These are phyloP conservation scores for Phytophthora boehmeriae DNA, from an alignment of 352 stramenopile species.

Conservation along the genomic window DNA sequence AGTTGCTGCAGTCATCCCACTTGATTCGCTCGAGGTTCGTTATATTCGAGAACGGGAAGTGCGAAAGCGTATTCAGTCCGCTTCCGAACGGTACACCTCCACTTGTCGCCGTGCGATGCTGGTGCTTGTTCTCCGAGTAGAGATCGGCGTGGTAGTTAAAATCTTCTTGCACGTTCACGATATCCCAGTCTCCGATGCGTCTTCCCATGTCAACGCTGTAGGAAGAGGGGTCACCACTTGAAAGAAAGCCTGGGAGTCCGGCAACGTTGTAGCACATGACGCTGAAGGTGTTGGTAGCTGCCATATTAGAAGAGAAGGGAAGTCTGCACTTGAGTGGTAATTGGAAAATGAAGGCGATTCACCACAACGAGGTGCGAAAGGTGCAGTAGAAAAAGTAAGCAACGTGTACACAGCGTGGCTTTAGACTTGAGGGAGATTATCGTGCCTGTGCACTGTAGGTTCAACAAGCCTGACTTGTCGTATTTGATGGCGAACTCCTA, in stretches of 20 bases:
- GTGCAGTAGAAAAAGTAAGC: no score
- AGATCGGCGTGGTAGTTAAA: slow-evolving; percentile 34
- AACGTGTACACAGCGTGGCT: no score
- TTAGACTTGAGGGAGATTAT: no score
- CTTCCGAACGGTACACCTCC: slow-evolving; percentile 38
- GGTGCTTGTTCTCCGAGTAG: slow-evolving; percentile 39
- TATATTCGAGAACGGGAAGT: slow-evolving; percentile 36
- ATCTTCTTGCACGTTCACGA: slow-evolving; percentile 40
- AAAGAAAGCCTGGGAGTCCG: background rate
- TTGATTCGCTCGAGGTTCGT: slow-evolving; percentile 40
- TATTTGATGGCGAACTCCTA: no score
- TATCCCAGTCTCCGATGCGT: slow-evolving; percentile 33
- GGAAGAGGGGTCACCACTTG: background rate
- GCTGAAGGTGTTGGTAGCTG: background rate
- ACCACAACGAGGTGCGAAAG: no score
- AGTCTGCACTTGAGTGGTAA: background rate
- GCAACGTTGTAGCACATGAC: no score
- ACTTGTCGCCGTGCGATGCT: slow-evolving; percentile 39
- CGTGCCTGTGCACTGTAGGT: no score
- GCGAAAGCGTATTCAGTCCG: slow-evolving; percentile 48
- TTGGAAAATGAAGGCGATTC: background rate
- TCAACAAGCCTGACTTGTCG: no score
- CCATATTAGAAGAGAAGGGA: background rate
- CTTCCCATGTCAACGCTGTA: slow-evolving; percentile 28
- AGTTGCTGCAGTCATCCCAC: no score